A percentile compares a stretch with the other conserved stretches of the same genome.
These are phyloP conservation scores for Paraphaeosphaeria sporulosa DNA, from an alignment of 2,329 filamentous ascomycete genomes.

Conservation along the genomic window DNA sequence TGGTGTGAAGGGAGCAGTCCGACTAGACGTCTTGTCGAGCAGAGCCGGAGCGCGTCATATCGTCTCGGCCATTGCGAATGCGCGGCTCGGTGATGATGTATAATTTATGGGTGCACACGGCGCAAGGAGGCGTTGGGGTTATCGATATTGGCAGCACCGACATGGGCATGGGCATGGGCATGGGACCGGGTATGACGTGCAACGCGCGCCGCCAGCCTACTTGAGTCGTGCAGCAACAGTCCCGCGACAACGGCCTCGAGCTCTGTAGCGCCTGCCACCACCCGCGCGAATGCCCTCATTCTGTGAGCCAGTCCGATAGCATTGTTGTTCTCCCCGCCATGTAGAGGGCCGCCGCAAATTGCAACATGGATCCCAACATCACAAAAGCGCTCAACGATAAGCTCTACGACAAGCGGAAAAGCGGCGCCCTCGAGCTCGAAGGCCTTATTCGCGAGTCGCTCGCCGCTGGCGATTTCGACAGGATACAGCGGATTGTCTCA, in stretches of 20 bases:
- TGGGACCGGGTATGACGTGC: slow-evolving; percentile 14
- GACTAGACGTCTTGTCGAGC: slow-evolving; percentile 1
- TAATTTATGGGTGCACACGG: slow-evolving; percentile 2
- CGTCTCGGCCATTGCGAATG: background rate
- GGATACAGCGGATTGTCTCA: slow-evolving; percentile 86
- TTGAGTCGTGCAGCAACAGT: background rate
- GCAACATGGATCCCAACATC: slow-evolving; percentile 82
- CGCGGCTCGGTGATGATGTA: background rate
- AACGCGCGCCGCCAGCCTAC: background rate
- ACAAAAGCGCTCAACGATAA: slow-evolving; percentile 95
- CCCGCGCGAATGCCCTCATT: slow-evolving; percentile 1
- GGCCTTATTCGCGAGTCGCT: slow-evolving; percentile 86
- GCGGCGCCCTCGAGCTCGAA: slow-evolving; percentile 93
- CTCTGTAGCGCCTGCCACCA: background rate
- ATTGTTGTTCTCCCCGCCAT: slow-evolving; percentile 23
- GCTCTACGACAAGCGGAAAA: slow-evolving; percentile 97
- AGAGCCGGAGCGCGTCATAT: slow-evolving; percentile 7
- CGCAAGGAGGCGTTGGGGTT: background rate
- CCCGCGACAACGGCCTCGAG: slow-evolving; percentile 9
- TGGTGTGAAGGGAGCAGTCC: slow-evolving; percentile 12
- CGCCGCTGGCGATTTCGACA: slow-evolving; percentile 76
- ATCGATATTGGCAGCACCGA: slow-evolving; percentile 6
- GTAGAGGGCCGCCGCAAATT: slow-evolving; percentile 30
- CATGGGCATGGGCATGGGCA: background rate
- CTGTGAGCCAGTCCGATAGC: slow-evolving; percentile 1